These are phyloP conservation scores for Trichoderma sp. DNA, from an alignment of 2,329 filamentous ascomycete species.

Conservation along the genomic window DNA sequence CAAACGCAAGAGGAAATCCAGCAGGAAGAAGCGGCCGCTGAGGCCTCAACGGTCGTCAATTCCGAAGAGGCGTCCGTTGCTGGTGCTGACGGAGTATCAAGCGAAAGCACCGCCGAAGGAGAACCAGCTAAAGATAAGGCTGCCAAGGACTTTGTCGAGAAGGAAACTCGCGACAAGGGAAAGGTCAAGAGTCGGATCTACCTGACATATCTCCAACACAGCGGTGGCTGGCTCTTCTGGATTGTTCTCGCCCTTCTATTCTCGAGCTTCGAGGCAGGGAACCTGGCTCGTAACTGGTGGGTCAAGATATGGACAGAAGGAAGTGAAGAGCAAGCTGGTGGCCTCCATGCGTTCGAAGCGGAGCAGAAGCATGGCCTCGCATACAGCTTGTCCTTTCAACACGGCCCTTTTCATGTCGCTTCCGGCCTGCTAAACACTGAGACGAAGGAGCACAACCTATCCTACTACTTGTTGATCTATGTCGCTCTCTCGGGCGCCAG, in stretches of 20 bases:
- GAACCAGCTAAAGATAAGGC: slow-evolving; percentile 46
- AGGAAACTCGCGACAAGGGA: slow-evolving; percentile 72
- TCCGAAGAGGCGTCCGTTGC: slow-evolving; percentile 53
- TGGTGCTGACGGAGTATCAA: slow-evolving; percentile 43
- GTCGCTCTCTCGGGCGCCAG: slow-evolving; percentile 59
- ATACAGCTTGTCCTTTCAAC: slow-evolving; percentile 52
- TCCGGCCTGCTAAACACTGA: slow-evolving; percentile 37
- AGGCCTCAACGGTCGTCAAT: slow-evolving; percentile 54
- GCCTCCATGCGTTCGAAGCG: slow-evolving; percentile 29
- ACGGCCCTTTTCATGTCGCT: slow-evolving; percentile 48
- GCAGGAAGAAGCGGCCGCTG: slow-evolving; percentile 51
- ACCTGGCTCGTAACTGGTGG: slow-evolving; percentile 66
- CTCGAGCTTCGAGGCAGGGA: slow-evolving; percentile 55
- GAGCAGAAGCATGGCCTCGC: slow-evolving; percentile 43
- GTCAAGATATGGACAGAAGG: slow-evolving; percentile 62
- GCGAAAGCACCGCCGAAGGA: slow-evolving; percentile 50
- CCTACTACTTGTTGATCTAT: slow-evolving; percentile 71
- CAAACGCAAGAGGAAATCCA: slow-evolving; percentile 49
- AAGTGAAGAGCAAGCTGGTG: slow-evolving; percentile 16
- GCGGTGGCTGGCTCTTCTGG: slow-evolving; percentile 67
- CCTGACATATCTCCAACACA: slow-evolving; percentile 64
- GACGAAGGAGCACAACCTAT: slow-evolving; percentile 46
- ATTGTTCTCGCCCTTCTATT: slow-evolving; percentile 56
- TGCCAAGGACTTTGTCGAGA: slow-evolving; percentile 73
- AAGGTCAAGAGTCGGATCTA: slow-evolving; percentile 71